These are phyloP conservation scores for Aspergillus melleus DNA, from an alignment of 2,329 filamentous ascomycete genomes.

Conservation along the genomic window DNA sequence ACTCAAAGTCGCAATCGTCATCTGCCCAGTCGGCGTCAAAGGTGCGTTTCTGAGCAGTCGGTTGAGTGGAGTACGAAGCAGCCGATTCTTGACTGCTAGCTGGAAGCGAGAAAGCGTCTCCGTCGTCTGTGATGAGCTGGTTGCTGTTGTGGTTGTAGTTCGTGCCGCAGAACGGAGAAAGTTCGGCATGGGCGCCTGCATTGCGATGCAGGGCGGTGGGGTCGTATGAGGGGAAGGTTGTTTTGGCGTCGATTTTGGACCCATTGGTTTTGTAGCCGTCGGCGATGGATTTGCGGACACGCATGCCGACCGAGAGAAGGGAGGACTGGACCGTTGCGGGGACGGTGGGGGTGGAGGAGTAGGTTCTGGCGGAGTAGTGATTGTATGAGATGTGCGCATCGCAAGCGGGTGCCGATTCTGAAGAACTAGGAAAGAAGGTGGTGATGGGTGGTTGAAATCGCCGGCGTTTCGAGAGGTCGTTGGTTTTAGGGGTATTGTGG, in stretches of 20 bases:
- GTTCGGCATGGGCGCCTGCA: constrained; percentile 51
- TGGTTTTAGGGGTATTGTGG: constrained; percentile 16
- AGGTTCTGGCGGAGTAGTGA: constrained; percentile 43
- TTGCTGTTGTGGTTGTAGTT: constrained; percentile 17
- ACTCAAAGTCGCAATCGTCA: neutral
- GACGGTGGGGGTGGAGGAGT: constrained; percentile 52
- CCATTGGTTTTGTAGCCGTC: constrained; percentile 83
- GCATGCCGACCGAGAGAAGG: constrained; percentile 91
- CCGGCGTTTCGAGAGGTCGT: constrained; percentile 41
- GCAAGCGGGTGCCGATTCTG: constrained; percentile 7
- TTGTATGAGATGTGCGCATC: constrained; percentile 33
- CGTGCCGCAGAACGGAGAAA: constrained; percentile 75
- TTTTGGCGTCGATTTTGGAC: constrained; percentile 28
- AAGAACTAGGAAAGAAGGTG: constrained; percentile 34
- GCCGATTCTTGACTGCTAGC: constrained; percentile 42
- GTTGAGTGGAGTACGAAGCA: constrained; percentile 17
- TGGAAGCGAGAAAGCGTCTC: constrained; percentile 40
- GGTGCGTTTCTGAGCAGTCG: constrained; percentile 45
- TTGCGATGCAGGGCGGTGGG: constrained; percentile 11
- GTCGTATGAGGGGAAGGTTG: constrained; percentile 1
- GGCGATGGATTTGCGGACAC: constrained; percentile 85
- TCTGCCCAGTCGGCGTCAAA: constrained; percentile 38
- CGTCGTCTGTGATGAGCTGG: constrained; percentile 35
- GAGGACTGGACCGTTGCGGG: constrained; percentile 72
- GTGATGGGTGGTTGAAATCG: constrained; percentile 48